Evolutionary conservation across 306 rosid genomes (phyloP).

Genomic region (Lablab purpureus): DNA sequence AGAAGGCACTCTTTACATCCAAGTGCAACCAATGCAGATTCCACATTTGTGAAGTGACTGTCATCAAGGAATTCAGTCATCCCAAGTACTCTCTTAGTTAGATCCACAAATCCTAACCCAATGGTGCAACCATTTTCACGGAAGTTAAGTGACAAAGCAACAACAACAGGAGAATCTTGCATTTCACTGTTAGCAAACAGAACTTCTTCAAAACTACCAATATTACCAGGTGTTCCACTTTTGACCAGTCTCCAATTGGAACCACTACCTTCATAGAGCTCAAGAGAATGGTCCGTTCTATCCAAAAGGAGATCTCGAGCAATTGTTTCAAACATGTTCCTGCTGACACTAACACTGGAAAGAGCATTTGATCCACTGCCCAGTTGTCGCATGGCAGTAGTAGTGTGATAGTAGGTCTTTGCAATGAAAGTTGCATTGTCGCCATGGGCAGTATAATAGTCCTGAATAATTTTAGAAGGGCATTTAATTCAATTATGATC

Average conservation of each 20-base stretch:
- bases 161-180: conserved; percentile 94
- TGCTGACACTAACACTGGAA: conserved; percentile 84
- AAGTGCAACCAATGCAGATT: conserved; percentile 92
- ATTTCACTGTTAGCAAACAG: conserved; percentile 95
- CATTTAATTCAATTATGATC: conserved; percentile 16
- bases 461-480: conserved; percentile 58
- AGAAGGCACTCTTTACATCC: conserved; percentile 97
- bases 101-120: conserved; percentile 85
- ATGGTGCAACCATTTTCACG: conserved; percentile 82
- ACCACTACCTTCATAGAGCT: conserved; percentile 95
- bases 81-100: conserved; percentile 87
- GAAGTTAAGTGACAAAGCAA: conserved; percentile 72
- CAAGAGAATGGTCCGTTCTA: conserved; percentile 90
- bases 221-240: conserved; percentile 97
- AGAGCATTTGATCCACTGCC: conserved; percentile 75
- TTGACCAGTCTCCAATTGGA: conserved; percentile 85
- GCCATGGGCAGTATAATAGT: conserved; percentile 92
- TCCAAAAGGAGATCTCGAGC: conserved; percentile 87
- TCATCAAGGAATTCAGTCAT: conserved; percentile 93
- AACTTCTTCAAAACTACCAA: conserved; percentile 87
- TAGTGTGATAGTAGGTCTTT: conserved; percentile 87
- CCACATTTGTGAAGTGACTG: conserved; percentile 88
- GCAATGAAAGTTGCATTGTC: conserved; percentile 93
- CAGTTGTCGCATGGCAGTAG: conserved; percentile 85
- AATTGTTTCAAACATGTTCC: conserved; percentile 88